Evolutionary conservation across 805 yeast genomes (phyloP), one percentile per base, ranked within the genome.

Genomic region (Teunomyces barrocoloradensis): DNA sequence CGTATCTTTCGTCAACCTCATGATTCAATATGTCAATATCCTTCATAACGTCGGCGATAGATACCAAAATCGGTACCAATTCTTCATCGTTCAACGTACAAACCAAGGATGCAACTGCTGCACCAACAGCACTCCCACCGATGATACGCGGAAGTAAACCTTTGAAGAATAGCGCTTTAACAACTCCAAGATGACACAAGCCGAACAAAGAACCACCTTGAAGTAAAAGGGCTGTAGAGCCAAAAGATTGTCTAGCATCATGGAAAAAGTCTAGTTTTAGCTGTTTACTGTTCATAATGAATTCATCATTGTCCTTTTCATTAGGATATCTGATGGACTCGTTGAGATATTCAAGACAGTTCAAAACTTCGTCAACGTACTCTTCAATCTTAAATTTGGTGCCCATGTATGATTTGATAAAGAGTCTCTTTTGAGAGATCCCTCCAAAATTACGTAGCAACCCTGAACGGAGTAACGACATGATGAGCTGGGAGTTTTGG

Each of bases 181-280:
- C 87, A 1, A 91, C 96, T 1, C 99, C 99, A 30, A 94, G 62
- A 64, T 94, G 99, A 58, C 96, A 91, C 51, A 94, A 70, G 0
- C 99, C 98, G 69, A 92, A 94, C 18, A 94, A 69, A 0, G 97
- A 87, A 2, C 99, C 98, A 25, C 99, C 99, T 66, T 94, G 97
- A 21, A 94, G 71, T 33, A 92, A 80, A 47, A 94, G 72, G 0
- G 97, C 97, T 0, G 98, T 89, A 42, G 89, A 80, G 0, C 99
- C 99, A 63, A 87, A 80, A 0, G 96, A 84, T 62, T 89, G 90
- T 56, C 88, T 79, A 13, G 88, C 89, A 68, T 85, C 97, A 62
- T 83, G 94, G 69, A 85, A 90, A 64, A 87, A 89, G 65, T 80
- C 90, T 53, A 79, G 74, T 57, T 79, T 87, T 63, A 74, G 70